phyloP scores from a whole-genome alignment of 1,139 yeast species.

The Pneumocystis sp. region DNA sequence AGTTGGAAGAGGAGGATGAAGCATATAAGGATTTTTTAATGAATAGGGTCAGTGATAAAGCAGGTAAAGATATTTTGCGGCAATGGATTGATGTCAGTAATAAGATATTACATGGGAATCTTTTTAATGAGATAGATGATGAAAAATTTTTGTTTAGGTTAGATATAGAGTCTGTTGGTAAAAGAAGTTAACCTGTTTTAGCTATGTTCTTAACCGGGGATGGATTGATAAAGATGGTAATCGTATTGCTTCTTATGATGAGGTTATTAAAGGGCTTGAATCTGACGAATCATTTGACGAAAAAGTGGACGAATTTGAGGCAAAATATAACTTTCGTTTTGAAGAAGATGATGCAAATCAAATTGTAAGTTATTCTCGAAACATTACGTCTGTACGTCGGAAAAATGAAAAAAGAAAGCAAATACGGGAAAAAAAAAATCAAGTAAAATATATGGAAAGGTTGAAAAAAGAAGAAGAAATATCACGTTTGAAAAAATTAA shows the following conservation, averaged over 20 bases:
- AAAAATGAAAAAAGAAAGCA: conserved; percentile 62
- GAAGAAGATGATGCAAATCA: conserved; percentile 77
- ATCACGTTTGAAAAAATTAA: conserved; percentile 57
- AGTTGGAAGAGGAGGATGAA: conserved; percentile 21
- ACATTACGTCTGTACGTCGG: conserved; percentile 67
- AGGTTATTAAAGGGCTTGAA: conserved; percentile 33
- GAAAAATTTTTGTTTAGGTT: conserved; percentile 10
- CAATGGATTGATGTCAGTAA: conserved; percentile 38
- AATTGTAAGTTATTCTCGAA: conserved; percentile 92
- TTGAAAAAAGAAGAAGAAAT: conserved; percentile 45
- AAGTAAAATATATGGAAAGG: conserved; percentile 37
- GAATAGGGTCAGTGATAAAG: conserved; percentile 21
- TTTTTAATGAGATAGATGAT: conserved; percentile 4
- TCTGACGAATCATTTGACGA: conserved; percentile 84
- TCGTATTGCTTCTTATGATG: conserved; percentile 25
- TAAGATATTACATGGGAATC: not conserved
- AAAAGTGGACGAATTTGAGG: conserved; percentile 80
- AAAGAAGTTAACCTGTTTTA: not conserved
- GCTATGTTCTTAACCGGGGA: conserved; percentile 7
- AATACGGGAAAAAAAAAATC: conserved; percentile 59
- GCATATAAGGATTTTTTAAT: conserved; percentile 11
- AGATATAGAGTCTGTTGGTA: conserved; percentile 1
- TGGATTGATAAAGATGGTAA: conserved; percentile 12
- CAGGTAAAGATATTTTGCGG: conserved; percentile 53
- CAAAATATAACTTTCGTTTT: conserved; percentile 83